Conservation (phyloP, 2,329 filamentous ascomycete genomes). For the Phialocephala subalpina region DNA sequence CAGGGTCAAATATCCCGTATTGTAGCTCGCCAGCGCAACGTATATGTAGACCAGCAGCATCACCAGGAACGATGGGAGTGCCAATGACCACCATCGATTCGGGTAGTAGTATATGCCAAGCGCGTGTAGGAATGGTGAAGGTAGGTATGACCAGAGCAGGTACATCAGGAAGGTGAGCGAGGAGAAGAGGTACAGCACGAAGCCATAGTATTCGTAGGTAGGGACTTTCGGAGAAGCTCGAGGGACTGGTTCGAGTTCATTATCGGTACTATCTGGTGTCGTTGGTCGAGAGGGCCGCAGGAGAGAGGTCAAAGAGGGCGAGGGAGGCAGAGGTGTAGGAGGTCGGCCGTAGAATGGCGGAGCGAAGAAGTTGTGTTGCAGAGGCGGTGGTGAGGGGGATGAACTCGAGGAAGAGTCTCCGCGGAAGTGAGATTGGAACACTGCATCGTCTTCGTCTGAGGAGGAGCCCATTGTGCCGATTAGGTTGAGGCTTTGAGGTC, state of each 20-base stretch:
- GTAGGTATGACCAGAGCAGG: slow-evolving; percentile 82
- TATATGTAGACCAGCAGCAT: slow-evolving; percentile 93
- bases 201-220: slow-evolving; percentile 99
- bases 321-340: slow-evolving; percentile 92
- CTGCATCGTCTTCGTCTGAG: slow-evolving; percentile 37
- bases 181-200: slow-evolving; percentile 92
- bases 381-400: slow-evolving; percentile 44
- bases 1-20: slow-evolving; percentile 86
- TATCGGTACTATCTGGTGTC: slow-evolving; percentile 90
- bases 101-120: slow-evolving; percentile 97
- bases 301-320: slow-evolving; percentile 90
- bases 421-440: slow-evolving; percentile 40
- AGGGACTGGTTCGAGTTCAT: slow-evolving; percentile 80
- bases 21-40: slow-evolving; percentile 89
- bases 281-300: slow-evolving; percentile 90
- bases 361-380: slow-evolving; percentile 61
- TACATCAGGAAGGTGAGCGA: slow-evolving; percentile 80
- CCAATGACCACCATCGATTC: slow-evolving; percentile 96
- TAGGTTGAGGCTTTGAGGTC: background rate
- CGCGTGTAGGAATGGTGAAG: slow-evolving; percentile 88
- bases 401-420: slow-evolving; percentile 39
- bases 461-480: slow-evolving; percentile 25
- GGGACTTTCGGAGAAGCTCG: slow-evolving; percentile 91
- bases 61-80: slow-evolving; percentile 89
- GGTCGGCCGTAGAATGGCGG: slow-evolving; percentile 97